These are phyloP conservation scores for Astrephomene gubernaculifera DNA, from an alignment of 139 green algal genomes.

Conservation along the genomic window DNA sequence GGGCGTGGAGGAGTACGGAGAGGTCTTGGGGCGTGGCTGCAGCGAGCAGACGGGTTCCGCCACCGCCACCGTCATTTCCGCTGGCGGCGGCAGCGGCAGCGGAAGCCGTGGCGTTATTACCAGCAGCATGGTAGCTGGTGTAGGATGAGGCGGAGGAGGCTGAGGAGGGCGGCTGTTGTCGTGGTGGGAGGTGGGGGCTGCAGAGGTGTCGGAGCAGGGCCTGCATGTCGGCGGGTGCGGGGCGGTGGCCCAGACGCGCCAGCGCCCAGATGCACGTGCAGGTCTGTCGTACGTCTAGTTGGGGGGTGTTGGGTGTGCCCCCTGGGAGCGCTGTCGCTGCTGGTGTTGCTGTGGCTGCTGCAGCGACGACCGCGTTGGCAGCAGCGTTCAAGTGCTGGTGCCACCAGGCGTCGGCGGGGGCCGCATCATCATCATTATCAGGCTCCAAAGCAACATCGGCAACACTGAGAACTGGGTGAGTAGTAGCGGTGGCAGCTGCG, in stretches of 20 bases:
- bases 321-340: too few species aligned
- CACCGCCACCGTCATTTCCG: not conserved
- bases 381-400: too few species aligned
- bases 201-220: not conserved
- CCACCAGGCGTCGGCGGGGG: too few species aligned
- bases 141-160: not conserved
- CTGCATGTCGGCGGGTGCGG: not conserved
- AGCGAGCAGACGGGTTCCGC: not conserved
- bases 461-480: too few species aligned
- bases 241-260: slow-evolving; percentile 6
- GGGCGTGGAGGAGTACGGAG: slow-evolving; percentile 9
- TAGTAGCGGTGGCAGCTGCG: too few species aligned
- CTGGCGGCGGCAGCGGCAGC: not conserved
- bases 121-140: too few species aligned
- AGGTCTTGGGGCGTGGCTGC: slow-evolving; percentile 25
- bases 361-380: too few species aligned
- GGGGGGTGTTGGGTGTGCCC: too few species aligned
- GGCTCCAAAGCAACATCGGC: too few species aligned
- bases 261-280: slow-evolving; percentile 28
- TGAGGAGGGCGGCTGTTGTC: not conserved
- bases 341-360: too few species aligned
- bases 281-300: slow-evolving; percentile 2
- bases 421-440: too few species aligned
- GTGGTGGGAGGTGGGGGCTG: not conserved
- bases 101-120: too few species aligned